Evolutionary conservation across 306 rosid species (phyloP).

Genomic region (Cucurbita ficifolia): DNA sequence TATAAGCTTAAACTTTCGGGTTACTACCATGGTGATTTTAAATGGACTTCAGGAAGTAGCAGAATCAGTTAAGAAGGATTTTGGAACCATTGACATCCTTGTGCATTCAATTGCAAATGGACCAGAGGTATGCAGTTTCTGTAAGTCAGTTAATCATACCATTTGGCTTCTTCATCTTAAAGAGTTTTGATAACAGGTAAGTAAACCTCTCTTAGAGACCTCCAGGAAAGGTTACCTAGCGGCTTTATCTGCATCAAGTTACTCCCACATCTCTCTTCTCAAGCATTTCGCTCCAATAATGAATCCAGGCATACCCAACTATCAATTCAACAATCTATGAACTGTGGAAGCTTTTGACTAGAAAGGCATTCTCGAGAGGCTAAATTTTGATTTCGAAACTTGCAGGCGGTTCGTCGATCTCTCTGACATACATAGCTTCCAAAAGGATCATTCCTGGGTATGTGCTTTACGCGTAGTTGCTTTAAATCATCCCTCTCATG

Average conservation of each 20-base stretch:
- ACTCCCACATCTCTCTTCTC: slow-evolving; percentile 77
- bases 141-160: not conserved
- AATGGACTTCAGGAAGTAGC: slow-evolving; percentile 51
- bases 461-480: slow-evolving; percentile 10
- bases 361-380: not conserved
- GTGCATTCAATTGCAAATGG: slow-evolving; percentile 96
- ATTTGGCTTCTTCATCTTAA: slow-evolving; percentile 5
- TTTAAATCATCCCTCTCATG: not conserved
- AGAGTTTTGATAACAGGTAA: slow-evolving; percentile 39
- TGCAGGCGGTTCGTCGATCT: slow-evolving; percentile 78
- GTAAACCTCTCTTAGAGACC: slow-evolving; percentile 83
- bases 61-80: slow-evolving; percentile 74
- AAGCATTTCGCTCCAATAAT: slow-evolving; percentile 75
- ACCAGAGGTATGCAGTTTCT: slow-evolving; percentile 57
- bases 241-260: slow-evolving; percentile 87
- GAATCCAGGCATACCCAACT: slow-evolving; percentile 73
- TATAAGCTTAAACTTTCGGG: not conserved
- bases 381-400: slow-evolving; percentile 4
- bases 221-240: slow-evolving; percentile 92
- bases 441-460: slow-evolving; percentile 93
- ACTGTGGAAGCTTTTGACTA: not conserved
- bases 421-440: slow-evolving; percentile 85
- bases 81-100: slow-evolving; percentile 86
- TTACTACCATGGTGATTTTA: not conserved
- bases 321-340: too few species aligned